phyloP scores from a whole-genome alignment of 371 early-diverging fungal genomes.

The Mortierella sp. region DNA sequence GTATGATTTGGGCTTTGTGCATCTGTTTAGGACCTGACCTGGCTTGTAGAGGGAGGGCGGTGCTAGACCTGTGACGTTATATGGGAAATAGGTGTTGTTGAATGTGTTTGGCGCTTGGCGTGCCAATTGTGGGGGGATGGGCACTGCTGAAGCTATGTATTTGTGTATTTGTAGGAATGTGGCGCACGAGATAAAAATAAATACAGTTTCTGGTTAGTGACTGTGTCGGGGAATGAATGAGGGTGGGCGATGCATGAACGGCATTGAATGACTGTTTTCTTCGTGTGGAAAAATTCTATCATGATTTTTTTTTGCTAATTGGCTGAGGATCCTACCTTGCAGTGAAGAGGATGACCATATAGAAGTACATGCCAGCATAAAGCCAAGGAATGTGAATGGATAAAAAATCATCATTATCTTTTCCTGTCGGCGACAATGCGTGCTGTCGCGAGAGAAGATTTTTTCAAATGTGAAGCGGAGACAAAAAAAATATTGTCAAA shows the following conservation, averaged over 20 bases:
- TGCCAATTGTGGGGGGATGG: conserved; percentile 32
- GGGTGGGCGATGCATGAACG: no score
- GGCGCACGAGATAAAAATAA: no score
- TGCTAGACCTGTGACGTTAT: conserved; percentile 29
- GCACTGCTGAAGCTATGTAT: conserved; percentile 34
- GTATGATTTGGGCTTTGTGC: conserved; percentile 59
- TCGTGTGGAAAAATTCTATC: no score
- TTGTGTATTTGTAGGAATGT: not conserved
- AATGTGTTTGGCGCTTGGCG: conserved; percentile 15
- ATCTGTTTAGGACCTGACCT: conserved; percentile 36
- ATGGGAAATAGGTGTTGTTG: conserved; percentile 48
- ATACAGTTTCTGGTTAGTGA: no score
- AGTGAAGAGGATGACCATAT: not conserved
- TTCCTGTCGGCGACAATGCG: not conserved
- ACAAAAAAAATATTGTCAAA: not conserved
- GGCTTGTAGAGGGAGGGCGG: conserved; percentile 26
- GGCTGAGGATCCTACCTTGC: not conserved
- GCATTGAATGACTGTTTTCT: no score
- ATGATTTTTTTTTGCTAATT: no score
- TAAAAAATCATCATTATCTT: not conserved
- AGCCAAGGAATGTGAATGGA: not conserved
- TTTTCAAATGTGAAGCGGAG: not conserved
- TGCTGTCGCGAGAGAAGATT: not conserved
- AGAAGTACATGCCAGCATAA: not conserved
- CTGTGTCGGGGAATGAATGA: no score